Percentiles rank a stretch among this genome's conserved stretches.
These are phyloP conservation scores for Wallemia mellicola DNA, from an alignment of 1,284 basidiomycete species.

Conservation along the genomic window DNA sequence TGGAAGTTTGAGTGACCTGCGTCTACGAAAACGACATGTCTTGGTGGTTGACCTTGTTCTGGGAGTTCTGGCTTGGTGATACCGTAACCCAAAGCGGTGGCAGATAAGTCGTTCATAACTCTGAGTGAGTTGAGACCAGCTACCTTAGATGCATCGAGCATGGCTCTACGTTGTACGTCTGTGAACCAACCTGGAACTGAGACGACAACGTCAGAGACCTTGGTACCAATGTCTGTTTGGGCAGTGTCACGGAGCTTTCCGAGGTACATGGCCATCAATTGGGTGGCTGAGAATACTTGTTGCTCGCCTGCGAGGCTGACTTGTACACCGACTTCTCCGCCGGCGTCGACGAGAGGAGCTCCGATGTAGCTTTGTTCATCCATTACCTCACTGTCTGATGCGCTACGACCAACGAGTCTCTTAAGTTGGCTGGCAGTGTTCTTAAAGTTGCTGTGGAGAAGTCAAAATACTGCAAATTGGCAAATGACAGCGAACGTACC, in stretches of 20 bases:
- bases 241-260: conserved; percentile 65
- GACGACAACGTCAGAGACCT: conserved; percentile 67
- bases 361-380: conserved; percentile 71
- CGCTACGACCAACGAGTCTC: conserved; percentile 47
- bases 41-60: conserved; percentile 36
- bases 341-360: conserved; percentile 47
- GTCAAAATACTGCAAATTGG: background rate
- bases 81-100: conserved; percentile 72
- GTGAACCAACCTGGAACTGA: conserved; percentile 85
- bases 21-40: conserved; percentile 69
- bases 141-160: conserved; percentile 61
- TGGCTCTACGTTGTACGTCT: conserved; percentile 56
- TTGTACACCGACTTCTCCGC: conserved; percentile 51
- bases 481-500: conserved; percentile 12
- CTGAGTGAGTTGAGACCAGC: conserved; percentile 64
- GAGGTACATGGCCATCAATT: conserved; percentile 59
- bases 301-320: conserved; percentile 40
- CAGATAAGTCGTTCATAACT: conserved; percentile 80
- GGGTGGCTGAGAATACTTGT: conserved; percentile 45
- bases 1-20: conserved; percentile 70
- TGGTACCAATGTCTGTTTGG: conserved; percentile 45
- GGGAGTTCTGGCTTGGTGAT: conserved; percentile 89
- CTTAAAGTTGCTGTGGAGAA: conserved; percentile 36
- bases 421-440: conserved; percentile 79
- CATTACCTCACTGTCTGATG: conserved; percentile 39